Conservation (phyloP, 306 rosid genomes). For the Malus asiatica region DNA sequence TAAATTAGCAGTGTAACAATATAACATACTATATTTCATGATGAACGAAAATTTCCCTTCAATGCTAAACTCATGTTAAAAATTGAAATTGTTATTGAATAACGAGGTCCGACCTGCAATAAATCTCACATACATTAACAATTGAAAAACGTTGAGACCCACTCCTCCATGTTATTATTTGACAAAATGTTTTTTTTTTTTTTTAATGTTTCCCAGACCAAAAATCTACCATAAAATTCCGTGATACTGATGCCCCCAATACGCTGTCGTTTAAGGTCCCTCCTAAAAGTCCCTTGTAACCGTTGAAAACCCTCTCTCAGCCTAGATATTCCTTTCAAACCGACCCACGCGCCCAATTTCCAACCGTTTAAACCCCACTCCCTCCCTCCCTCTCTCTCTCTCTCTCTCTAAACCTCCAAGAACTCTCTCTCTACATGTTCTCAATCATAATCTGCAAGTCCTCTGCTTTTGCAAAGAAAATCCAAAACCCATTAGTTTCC, state of each 20-base stretch:
- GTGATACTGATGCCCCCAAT: neutral
- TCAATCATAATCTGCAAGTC: neutral
- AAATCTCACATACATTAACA: neutral
- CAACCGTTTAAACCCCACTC: constrained; percentile 23
- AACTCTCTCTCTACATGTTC: neutral
- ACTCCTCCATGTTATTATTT: no score
- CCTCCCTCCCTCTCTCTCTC: neutral
- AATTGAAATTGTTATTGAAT: neutral
- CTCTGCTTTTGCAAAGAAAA: neutral
- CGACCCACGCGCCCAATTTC: constrained; percentile 5
- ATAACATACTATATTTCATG: neutral
- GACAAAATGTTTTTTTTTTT: neutral
- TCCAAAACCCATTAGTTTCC: neutral
- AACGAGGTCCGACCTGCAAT: neutral
- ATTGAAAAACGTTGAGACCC: neutral
- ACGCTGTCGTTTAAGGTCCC: neutral
- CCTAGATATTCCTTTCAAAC: constrained; percentile 1
- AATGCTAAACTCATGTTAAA: neutral
- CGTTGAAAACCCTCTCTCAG: neutral
- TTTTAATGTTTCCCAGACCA: neutral
- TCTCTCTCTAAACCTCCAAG: neutral
- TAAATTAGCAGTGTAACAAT: neutral
- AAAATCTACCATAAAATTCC: neutral
- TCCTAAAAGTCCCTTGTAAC: neutral
- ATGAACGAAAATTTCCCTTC: neutral